Evolutionary conservation across 2,329 filamentous ascomycete genomes (phyloP).

Genomic region (Aspergillus japonicus): DNA sequence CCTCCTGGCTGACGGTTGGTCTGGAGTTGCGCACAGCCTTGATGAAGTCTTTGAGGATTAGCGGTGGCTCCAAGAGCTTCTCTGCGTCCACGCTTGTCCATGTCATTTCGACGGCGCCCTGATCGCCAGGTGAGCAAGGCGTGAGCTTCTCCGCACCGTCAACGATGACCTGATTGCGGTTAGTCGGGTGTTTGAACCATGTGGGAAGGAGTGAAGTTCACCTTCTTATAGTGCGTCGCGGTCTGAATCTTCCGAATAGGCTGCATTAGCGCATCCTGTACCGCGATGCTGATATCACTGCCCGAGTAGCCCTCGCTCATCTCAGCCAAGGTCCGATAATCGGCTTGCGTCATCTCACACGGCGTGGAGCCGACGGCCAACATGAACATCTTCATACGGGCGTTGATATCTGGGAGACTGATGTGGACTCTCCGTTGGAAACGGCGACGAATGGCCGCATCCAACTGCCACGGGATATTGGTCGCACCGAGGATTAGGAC

Average conservation of each 20-base stretch:
- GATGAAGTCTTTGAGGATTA: slow-evolving; percentile 88
- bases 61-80: slow-evolving; percentile 77
- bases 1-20: slow-evolving; percentile 85
- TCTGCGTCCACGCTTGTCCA: slow-evolving; percentile 87
- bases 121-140: slow-evolving; percentile 90
- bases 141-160: slow-evolving; percentile 64
- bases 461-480: slow-evolving; percentile 98
- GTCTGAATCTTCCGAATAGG: slow-evolving; percentile 95
- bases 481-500: slow-evolving; percentile 94
- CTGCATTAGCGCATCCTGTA: slow-evolving; percentile 96
- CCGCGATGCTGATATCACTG: slow-evolving; percentile 91
- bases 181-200: slow-evolving; percentile 2
- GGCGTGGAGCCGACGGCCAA: slow-evolving; percentile 90
- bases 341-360: slow-evolving; percentile 72
- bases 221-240: slow-evolving; percentile 95
- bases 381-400: slow-evolving; percentile 93
- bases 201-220: slow-evolving; percentile 38
- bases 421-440: slow-evolving; percentile 98
- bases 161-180: slow-evolving; percentile 60
- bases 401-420: slow-evolving; percentile 80
- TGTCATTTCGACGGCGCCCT: slow-evolving; percentile 84
- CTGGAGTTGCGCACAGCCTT: slow-evolving; percentile 84
- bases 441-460: slow-evolving; percentile 89
- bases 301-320: slow-evolving; percentile 93
- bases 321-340: slow-evolving; percentile 76